Base-by-base conservation (phyloP, 2,329 filamentous ascomycete genomes). In the Fonsecaea erecta region DNA sequence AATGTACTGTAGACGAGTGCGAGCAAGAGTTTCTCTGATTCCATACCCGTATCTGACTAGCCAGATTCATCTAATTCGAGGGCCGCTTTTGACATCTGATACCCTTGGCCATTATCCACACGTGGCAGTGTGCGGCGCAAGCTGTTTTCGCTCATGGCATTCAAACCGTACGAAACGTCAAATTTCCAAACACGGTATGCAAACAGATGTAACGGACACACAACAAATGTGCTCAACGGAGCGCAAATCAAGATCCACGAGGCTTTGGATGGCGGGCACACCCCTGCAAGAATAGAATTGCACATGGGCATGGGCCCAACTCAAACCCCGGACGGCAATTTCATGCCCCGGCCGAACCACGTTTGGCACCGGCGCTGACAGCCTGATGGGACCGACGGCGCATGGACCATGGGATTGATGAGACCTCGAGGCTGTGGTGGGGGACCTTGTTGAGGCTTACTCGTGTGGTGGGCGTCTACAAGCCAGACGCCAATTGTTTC, bases 211-310 rank as follows among this genome's bases (percentile, higher is more conserved):
- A 48, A 48, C 43, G 26, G 43, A 12, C 24, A 48, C 21, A 3
- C 26, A 53, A 30, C 8, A n/a, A 53, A 53, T 30, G 52, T 34
- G 26, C 28, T 32, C 52, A 35, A 32, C 32, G 28, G 53, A 61
- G 28, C 18, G 35, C 40, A 56, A 62, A 35, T 26, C 46, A 34
- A 52, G 57, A 32, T 60, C 57, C 34, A 35, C 57, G 32, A 56
- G 60, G 60, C 52, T 62, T 62, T 51, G 52, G 52, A 35, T 35
- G 40, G 52, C 40, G 48, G 34, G 28, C 35, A 21, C 28, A 64
- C 34, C 62, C 62, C 56, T 64, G 55, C 52, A 30, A 60, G 35
- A 48, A 58, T 53, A n/a, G 34, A 48, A 60, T 60, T 55, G 56
- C 48, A 64, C 48, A 54, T 64, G 60, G 55, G 46, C 18, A 46